Evolutionary conservation across 2,329 filamentous ascomycete genomes (phyloP).

Genomic region (Diaporthe amygdali): DNA sequence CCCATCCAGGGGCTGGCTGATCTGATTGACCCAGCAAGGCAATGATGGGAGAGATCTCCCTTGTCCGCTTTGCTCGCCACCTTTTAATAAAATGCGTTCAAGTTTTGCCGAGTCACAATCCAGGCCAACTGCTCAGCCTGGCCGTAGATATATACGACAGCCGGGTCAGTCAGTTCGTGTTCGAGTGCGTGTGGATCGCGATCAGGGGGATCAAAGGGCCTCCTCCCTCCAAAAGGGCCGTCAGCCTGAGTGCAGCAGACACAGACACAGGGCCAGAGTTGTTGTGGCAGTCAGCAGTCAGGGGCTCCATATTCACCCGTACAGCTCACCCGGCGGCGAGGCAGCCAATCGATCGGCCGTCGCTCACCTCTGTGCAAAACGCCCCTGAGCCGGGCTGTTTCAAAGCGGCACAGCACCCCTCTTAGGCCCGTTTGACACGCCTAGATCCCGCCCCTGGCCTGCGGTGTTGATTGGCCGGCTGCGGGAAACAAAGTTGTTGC

Average conservation of each 20-base stretch:
- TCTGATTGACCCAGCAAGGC: background rate
- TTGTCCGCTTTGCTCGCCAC: background rate
- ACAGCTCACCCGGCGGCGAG: background rate
- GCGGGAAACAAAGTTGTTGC: background rate
- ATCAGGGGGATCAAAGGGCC: background rate
- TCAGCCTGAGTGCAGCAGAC: background rate
- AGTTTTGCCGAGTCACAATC: background rate
- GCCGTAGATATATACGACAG: background rate
- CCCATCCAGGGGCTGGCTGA: constrained; percentile 4
- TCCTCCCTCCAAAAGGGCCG: background rate
- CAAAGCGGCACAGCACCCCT: background rate
- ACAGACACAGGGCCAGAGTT: background rate
- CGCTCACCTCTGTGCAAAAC: background rate
- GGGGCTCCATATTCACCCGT: too few species aligned
- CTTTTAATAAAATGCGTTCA: background rate
- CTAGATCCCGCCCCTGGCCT: too few species aligned
- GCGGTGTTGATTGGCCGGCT: background rate
- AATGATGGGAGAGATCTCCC: background rate
- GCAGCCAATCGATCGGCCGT: constrained; percentile 5
- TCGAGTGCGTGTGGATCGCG: background rate
- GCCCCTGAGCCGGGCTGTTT: background rate
- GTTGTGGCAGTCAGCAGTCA: too few species aligned
- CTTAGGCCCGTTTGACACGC: background rate
- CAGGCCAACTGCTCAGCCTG: background rate
- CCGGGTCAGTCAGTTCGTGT: background rate